A percentile compares a stretch with the other conserved stretches of the same genome.
Evolutionary conservation across 495 filamentous ascomycete genomes (phyloP).

Genomic region (Cetradonia linearis): DNA sequence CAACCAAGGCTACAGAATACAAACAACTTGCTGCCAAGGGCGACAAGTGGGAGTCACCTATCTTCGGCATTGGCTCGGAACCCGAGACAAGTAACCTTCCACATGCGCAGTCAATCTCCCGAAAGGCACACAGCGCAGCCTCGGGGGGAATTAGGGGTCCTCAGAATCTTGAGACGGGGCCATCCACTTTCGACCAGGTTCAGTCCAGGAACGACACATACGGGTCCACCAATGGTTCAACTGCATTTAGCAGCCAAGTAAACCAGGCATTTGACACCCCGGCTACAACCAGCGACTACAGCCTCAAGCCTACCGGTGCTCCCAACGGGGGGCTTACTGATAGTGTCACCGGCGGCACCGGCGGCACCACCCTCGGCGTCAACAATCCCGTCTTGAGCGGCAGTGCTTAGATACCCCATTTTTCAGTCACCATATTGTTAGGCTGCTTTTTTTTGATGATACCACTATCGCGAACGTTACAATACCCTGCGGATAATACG

Average conservation of each 20-base stretch:
- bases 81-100: conserved; percentile 62
- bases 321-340: conserved; percentile 23
- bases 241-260: conserved; percentile 46
- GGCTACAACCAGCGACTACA: conserved; percentile 20
- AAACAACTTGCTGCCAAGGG: conserved; percentile 78
- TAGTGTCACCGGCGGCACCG: conserved; percentile 10
- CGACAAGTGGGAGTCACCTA: conserved; percentile 86
- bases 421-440: conserved; percentile 14
- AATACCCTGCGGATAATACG: conserved; percentile 17
- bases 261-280: conserved; percentile 40
- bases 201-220: conserved; percentile 19
- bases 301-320: conserved; percentile 20
- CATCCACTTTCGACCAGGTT: conserved; percentile 22
- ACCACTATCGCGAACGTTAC: conserved; percentile 31
- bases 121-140: conserved; percentile 51
- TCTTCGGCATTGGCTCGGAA: conserved; percentile 84
- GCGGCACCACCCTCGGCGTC: conserved; percentile 35
- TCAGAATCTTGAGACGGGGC: conserved; percentile 28
- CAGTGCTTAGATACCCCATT: conserved; percentile 27
- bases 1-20: conserved; percentile 90
- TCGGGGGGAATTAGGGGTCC: conserved; percentile 32
- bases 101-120: conserved; percentile 47
- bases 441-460: conserved; percentile 31
- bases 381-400: conserved; percentile 41
- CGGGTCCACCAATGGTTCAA: conserved; percentile 24